Evolutionary conservation across 2,329 filamentous ascomycete genomes (phyloP), one percentile per base, ranked within the genome.

Genomic region (Parascedosporium putredinis): DNA sequence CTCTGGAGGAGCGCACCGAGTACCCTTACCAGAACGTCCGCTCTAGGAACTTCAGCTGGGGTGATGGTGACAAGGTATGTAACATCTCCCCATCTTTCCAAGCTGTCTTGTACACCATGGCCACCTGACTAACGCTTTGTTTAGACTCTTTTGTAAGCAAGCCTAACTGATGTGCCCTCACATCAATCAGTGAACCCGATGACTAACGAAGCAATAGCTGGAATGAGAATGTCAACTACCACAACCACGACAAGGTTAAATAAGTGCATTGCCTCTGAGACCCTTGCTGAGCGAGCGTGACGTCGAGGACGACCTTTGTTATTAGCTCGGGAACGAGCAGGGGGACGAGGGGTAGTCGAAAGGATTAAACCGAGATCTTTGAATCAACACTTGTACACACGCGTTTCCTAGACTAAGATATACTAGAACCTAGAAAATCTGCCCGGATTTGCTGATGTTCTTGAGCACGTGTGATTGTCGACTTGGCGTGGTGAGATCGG

Each of bases 1-100:
- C 93, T 57, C 76, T 91, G 59, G 88, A 95, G 76, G 93, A 98
- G 74, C 85, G 87, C 64, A 72, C 78, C 62, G 88, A 97, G 76
- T 98, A 97, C 73, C 74, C 89, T 53, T 98, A 95, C 82, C 88
- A 95, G 81, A 98, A 98, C 79, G 86, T 98, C 69, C 86, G 93
- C 67, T 79, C 81, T 68, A 96, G 93, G 84, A 96, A 95, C 81
- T 98, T 72, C 78, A 83, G 81, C 64, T 98, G 86, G 86, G 90
- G 91, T 58, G 77, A 97, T 65, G 93, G 93, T 65, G 93, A 98
- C 75, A 93, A 97, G 86, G 86, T 88, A 51, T 64, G 67, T 53
- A 29, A 25, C 12, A 8, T 31, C 10, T 10, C 57, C 62, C 75
- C 63, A 51, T 50, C 33, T 24, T 23, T 51, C 14, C 27, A 27